These are phyloP conservation scores for Populus simonii DNA, from an alignment of 345 rosid genomes.

Conservation along the genomic window DNA sequence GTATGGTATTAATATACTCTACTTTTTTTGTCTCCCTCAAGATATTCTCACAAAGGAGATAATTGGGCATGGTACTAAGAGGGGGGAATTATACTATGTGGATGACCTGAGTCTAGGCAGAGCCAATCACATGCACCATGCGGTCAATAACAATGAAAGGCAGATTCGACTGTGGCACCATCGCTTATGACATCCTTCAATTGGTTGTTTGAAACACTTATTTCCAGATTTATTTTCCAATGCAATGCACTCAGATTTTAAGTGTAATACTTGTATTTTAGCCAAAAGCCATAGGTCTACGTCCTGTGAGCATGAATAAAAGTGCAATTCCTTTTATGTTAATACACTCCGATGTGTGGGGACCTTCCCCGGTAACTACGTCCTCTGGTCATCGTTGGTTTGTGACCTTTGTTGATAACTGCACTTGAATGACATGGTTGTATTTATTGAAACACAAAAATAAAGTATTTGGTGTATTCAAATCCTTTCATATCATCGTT, in stretches of 20 bases:
- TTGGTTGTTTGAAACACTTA: background rate
- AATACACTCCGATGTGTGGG: constrained; percentile 5
- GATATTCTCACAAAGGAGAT: too few relatives aligned
- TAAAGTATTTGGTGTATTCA: background rate
- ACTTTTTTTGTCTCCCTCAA: too few relatives aligned
- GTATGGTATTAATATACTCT: too few relatives aligned
- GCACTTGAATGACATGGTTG: constrained; percentile 11
- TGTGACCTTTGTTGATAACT: constrained; percentile 6
- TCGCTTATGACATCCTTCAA: constrained; percentile 1
- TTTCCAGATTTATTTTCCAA: background rate
- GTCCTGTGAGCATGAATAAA: background rate
- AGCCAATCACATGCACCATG: background rate
- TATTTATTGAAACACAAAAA: background rate
- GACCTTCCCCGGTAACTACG: background rate
- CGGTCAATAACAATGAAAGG: background rate
- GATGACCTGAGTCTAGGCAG: background rate
- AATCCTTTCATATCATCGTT: background rate
- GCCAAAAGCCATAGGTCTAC: constrained; percentile 1
- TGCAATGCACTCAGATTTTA: background rate
- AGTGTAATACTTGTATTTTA: background rate
- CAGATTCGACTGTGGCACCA: background rate
- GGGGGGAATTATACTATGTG: background rate
- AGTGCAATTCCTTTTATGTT: background rate
- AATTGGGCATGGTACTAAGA: too few relatives aligned
- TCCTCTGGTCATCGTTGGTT: background rate